Percentiles rank a stretch among this genome's conserved stretches.
These are phyloP conservation scores for Cytospora mali DNA, from an alignment of 2,329 filamentous ascomycete species.

Conservation along the genomic window DNA sequence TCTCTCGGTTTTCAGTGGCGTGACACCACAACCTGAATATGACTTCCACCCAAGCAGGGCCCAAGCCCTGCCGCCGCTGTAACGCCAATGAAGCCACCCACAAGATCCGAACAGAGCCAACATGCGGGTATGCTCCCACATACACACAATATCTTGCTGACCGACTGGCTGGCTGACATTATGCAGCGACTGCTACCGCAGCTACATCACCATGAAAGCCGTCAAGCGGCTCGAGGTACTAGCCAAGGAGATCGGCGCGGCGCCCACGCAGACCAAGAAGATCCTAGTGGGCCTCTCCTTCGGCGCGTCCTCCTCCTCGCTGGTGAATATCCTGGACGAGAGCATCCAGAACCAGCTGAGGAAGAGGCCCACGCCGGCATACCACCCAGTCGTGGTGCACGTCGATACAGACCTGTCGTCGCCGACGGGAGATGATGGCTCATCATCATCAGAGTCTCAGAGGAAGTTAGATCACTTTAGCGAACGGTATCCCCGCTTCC, in stretches of 20 bases:
- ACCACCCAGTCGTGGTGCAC: constrained; percentile 65
- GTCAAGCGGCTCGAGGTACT: constrained; percentile 68
- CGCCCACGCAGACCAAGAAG: constrained; percentile 42
- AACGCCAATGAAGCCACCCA: constrained; percentile 51
- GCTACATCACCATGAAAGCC: constrained; percentile 77
- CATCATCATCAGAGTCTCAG: constrained; percentile 40
- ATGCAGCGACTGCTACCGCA: constrained; percentile 71
- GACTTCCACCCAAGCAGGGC: constrained; percentile 27
- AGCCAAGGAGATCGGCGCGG: constrained; percentile 49
- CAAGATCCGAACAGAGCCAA: constrained; percentile 58
- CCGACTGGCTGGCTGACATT: not conserved
- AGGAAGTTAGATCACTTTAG: constrained; percentile 56
- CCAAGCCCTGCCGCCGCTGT: constrained; percentile 58
- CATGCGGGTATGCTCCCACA: constrained; percentile 54
- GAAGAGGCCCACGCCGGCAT: constrained; percentile 66
- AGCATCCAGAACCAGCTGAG: constrained; percentile 68
- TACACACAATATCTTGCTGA: not conserved
- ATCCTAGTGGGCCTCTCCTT: constrained; percentile 82
- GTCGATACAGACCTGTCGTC: constrained; percentile 48
- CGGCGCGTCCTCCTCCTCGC: constrained; percentile 75
- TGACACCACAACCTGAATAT: constrained; percentile 1
- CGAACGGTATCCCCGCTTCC: constrained; percentile 65
- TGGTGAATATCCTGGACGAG: constrained; percentile 75
- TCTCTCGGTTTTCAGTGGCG: not conserved
- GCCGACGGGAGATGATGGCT: constrained; percentile 28